phyloP scores from a whole-genome alignment of 768 basidiomycete species.

The Macrolepiota dolichaula region DNA sequence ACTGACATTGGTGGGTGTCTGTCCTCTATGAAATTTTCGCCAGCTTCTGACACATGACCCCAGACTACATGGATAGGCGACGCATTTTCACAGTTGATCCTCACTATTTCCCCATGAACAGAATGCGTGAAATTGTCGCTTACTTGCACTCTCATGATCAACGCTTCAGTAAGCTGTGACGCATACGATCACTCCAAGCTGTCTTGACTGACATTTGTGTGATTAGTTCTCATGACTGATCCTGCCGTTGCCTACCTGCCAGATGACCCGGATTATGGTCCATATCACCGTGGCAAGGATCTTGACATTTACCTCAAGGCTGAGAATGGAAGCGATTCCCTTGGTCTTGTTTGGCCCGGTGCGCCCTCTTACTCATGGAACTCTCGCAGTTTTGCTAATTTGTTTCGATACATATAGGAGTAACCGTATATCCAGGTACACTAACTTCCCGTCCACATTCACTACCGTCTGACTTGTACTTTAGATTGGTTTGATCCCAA shows the following conservation, averaged over 20 bases:
- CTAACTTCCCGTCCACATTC: not conserved
- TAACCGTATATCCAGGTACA: constrained; percentile 10
- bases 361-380: not conserved
- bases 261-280: constrained; percentile 37
- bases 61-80: constrained; percentile 68
- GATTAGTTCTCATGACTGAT: constrained; percentile 68
- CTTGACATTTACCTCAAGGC: constrained; percentile 57
- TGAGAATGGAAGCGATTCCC: not conserved
- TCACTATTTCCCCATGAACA: constrained; percentile 57
- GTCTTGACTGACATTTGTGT: not conserved
- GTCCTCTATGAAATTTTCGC: not conserved
- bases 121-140: constrained; percentile 61
- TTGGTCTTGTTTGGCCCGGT: not conserved
- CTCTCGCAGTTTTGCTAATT: not conserved
- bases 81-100: constrained; percentile 69
- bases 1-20: constrained; percentile 58
- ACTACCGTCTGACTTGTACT: not conserved
- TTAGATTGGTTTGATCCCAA: constrained; percentile 61
- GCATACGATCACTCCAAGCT: not conserved
- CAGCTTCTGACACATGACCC: not conserved
- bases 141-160: constrained; percentile 61
- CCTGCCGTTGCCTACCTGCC: constrained; percentile 60
- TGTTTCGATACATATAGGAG: not conserved
- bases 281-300: constrained; percentile 52
- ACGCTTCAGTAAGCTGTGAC: constrained; percentile 42